Evolutionary conservation across 257 asterid genomes (phyloP), one percentile per base, ranked within the genome.

Genomic region (Nicotiana paniculata): DNA sequence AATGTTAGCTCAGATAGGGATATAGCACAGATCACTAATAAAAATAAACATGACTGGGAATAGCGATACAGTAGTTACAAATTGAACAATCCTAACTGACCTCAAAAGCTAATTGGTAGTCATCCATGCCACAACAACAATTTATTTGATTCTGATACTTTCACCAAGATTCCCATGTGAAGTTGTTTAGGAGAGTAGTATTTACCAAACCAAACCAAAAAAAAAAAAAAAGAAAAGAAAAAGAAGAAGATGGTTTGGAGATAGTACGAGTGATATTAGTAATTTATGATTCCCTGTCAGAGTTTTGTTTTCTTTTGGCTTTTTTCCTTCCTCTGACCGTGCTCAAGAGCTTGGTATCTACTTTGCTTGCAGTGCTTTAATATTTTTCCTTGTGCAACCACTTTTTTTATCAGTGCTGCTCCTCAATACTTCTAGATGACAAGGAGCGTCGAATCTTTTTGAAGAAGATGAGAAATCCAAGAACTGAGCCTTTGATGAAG

Each of bases 401-500:
- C 46, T 7, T 57, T 53, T 55, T 79, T 82, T 48, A 61, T 82
- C 86, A 96, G 99, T 87, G 84, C 77, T 96, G 99, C 87, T 90
- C 99, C 61, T 87, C 88, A 61, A 82, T 92, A 81, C 95, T 96
- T 83, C 92, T 96, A 80, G 85, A 48, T 17, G 99, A 94, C 81
- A 89, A 87, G 77, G 89, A 79, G 3, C 91, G 92, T 77, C 88
- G 65, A 53, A 88, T 46, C 11, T 84, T 72, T 84, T 86, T 96
- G 74, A 90, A 79, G 90, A 90, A 86, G 90, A 96, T 94, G 93
- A 90, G 99, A 84, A 93, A 83, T 88, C 91, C 93, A 13, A 91
- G 74, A 83, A 18, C 59, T 35, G 99, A 96, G 83, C 92, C 86
- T 67, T 84, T 94, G 88, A 87, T 37, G 86, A 96, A 94, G 92